These are phyloP conservation scores for Drechslerella coelobrocha DNA, from an alignment of 2,329 filamentous ascomycete species.

Conservation along the genomic window DNA sequence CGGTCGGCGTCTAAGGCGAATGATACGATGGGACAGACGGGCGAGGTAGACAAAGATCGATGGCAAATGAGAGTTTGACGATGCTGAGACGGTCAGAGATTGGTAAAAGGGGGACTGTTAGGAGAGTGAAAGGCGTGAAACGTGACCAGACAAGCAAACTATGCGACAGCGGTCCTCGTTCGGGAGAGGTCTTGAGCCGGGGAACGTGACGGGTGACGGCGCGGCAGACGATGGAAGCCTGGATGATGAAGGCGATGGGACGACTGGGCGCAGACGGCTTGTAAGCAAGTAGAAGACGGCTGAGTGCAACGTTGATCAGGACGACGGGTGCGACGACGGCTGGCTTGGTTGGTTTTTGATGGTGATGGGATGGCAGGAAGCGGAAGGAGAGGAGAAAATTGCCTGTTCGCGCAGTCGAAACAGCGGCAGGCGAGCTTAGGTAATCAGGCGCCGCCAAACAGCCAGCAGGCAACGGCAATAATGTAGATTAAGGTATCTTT, in stretches of 20 bases:
- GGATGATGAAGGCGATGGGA: neutral
- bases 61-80: too few relatives aligned
- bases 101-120: slow-evolving; percentile 4
- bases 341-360: neutral
- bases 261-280: neutral
- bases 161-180: slow-evolving; percentile 34
- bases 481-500: too few relatives aligned
- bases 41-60: neutral
- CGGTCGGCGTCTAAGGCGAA: slow-evolving; percentile 26
- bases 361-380: slow-evolving; percentile 37
- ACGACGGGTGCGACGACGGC: neutral
- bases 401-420: slow-evolving; percentile 36
- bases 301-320: neutral
- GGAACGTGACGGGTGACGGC: slow-evolving; percentile 13
- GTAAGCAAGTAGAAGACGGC: slow-evolving; percentile 9
- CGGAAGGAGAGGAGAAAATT: slow-evolving; percentile 29
- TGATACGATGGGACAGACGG: neutral
- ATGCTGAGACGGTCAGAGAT: neutral
- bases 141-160: slow-evolving; percentile 46
- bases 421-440: neutral
- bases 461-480: neutral
- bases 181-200: slow-evolving; percentile 20
- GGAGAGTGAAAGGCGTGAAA: slow-evolving; percentile 44
- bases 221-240: neutral
- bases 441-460: neutral